Conservation (phyloP, 495 filamentous ascomycete species). For the Coniosporium apollinis region DNA sequence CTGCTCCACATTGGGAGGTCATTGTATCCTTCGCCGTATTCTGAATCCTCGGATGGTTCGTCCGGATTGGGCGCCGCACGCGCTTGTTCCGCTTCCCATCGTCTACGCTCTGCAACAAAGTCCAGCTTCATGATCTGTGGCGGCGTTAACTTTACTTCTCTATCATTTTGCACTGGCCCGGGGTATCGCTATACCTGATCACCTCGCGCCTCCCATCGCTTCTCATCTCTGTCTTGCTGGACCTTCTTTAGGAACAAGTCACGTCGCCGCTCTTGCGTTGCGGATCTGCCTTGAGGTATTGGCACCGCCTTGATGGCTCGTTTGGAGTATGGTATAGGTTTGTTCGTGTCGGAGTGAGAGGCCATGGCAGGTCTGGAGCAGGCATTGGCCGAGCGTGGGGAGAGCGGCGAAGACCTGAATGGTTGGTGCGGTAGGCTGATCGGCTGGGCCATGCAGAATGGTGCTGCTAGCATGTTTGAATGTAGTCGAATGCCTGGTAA, state of each 20-base stretch:
- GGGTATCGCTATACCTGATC: slow-evolving; percentile 51
- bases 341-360: slow-evolving; percentile 4
- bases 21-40: slow-evolving; percentile 26
- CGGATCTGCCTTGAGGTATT: slow-evolving; percentile 20
- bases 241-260: slow-evolving; percentile 63
- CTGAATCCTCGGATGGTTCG: slow-evolving; percentile 21
- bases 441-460: too few species aligned
- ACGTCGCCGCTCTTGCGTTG: slow-evolving; percentile 36
- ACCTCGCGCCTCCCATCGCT: slow-evolving; percentile 44
- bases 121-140: slow-evolving; percentile 31
- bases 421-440: too few species aligned
- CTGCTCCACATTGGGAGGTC: slow-evolving; percentile 15
- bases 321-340: slow-evolving; percentile 13
- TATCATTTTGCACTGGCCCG: slow-evolving; percentile 4
- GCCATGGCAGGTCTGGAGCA: slow-evolving; percentile 2
- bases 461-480: too few species aligned
- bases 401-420: slow-evolving; percentile 24
- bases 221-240: slow-evolving; percentile 50
- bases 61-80: slow-evolving; percentile 15
- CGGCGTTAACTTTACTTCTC: slow-evolving; percentile 3
- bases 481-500: too few species aligned
- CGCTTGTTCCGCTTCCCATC: slow-evolving; percentile 29
- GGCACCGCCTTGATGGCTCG: slow-evolving; percentile 21
- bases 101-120: slow-evolving; percentile 27
- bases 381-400: slow-evolving; percentile 21